Evolutionary conservation across 2,329 filamentous ascomycete genomes (phyloP).

Genomic region (Curvularia hawaiiensis): DNA sequence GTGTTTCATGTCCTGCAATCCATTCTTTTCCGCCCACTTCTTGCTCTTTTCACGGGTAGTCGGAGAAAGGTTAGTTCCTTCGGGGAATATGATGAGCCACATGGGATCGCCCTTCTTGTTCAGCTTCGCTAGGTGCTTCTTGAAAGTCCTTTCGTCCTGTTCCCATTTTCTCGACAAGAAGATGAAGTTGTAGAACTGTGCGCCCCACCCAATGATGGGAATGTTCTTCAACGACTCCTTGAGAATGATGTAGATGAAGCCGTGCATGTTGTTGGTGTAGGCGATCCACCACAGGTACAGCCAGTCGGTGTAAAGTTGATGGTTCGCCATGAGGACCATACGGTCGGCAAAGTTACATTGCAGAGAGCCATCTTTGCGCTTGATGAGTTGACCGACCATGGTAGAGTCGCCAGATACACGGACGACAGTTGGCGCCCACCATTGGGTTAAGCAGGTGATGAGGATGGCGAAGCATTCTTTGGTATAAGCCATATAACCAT

Average conservation of each 20-base stretch:
- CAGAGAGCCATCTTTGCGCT: constrained; percentile 72
- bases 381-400: constrained; percentile 74
- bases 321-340: constrained; percentile 83
- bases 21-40: constrained; percentile 77
- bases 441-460: constrained; percentile 79
- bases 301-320: constrained; percentile 91
- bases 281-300: constrained; percentile 92
- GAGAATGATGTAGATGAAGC: constrained; percentile 86
- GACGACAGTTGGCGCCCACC: constrained; percentile 84
- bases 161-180: constrained; percentile 92
- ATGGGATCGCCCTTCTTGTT: constrained; percentile 75
- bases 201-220: constrained; percentile 78
- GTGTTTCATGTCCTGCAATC: constrained; percentile 74
- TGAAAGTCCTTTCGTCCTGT: constrained; percentile 75
- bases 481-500: constrained; percentile 85
- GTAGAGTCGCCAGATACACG: constrained; percentile 83
- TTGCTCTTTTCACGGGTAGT: constrained; percentile 74
- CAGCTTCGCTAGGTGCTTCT: constrained; percentile 73
- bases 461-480: constrained; percentile 83
- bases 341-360: constrained; percentile 82
- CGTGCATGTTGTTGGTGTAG: constrained; percentile 84
- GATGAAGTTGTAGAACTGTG: constrained; percentile 88
- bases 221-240: constrained; percentile 86
- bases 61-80: constrained; percentile 79
- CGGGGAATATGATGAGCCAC: constrained; percentile 89